Conservation (phyloP, 768 basidiomycete genomes). For the Panellus pusillus region DNA sequence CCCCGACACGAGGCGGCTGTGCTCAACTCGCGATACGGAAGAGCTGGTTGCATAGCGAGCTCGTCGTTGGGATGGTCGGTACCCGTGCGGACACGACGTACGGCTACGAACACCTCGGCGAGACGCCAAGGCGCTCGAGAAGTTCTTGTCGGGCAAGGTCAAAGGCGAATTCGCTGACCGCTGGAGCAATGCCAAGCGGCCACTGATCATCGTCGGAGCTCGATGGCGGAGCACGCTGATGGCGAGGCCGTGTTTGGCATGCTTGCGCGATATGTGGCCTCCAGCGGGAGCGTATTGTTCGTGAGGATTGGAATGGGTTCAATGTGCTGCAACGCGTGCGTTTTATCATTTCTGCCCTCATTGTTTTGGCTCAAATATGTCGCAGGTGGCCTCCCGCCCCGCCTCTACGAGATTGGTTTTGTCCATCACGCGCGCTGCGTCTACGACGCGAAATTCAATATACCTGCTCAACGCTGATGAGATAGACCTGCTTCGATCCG, state of each 20-base stretch:
- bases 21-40: slow-evolving; percentile 96
- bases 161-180: slow-evolving; percentile 72
- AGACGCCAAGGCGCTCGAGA: slow-evolving; percentile 71
- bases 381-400: slow-evolving; percentile 85
- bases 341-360: slow-evolving; percentile 13
- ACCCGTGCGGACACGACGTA: slow-evolving; percentile 90
- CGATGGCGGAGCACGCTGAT: slow-evolving; percentile 81
- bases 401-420: slow-evolving; percentile 95
- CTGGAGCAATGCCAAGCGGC: slow-evolving; percentile 83
- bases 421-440: slow-evolving; percentile 76
- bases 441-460: slow-evolving; percentile 85
- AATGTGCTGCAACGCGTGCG: slow-evolving; percentile 87
- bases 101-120: slow-evolving; percentile 89
- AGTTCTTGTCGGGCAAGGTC: slow-evolving; percentile 68
- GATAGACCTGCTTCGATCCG: slow-evolving; percentile 80
- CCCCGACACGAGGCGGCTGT: slow-evolving; percentile 97
- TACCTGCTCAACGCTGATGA: slow-evolving; percentile 98
- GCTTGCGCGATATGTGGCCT: slow-evolving; percentile 78
- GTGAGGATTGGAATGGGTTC: slow-evolving; percentile 95
- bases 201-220: slow-evolving; percentile 90
- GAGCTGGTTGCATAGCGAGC: slow-evolving; percentile 84
- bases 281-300: slow-evolving; percentile 75
- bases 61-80: slow-evolving; percentile 89
- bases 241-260: slow-evolving; percentile 75
- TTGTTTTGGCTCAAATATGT: not conserved